Conservation (phyloP, 164 flowering plant genomes). For the Saururus chinensis region DNA sequence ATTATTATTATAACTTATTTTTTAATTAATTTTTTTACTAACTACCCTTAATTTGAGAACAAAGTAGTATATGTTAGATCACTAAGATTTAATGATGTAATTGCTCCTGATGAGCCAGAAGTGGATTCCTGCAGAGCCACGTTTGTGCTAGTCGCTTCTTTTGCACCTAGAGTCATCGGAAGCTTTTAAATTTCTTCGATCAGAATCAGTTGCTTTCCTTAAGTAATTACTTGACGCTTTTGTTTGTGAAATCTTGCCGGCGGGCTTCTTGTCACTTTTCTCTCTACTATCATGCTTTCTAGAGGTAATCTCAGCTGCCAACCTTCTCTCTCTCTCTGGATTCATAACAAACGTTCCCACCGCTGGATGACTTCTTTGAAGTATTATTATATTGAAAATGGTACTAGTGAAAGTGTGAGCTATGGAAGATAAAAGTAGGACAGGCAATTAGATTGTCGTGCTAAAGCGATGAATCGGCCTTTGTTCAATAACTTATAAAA, state of each 20-base stretch:
- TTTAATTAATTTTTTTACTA: no score
- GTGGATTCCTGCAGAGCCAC: not conserved
- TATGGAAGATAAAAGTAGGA: no score
- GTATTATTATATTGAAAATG: not conserved
- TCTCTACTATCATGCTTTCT: not conserved
- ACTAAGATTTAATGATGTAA: no score
- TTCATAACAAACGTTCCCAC: slow-evolving; percentile 9
- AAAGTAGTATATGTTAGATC: no score
- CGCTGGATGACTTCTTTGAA: slow-evolving; percentile 18
- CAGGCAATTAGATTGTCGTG: no score
- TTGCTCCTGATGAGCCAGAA: not conserved
- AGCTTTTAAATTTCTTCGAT: not conserved
- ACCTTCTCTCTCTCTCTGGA: slow-evolving; percentile 10
- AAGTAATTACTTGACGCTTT: not conserved
- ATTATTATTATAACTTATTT: no score
- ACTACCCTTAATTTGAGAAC: no score
- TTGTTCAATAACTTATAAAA: no score
- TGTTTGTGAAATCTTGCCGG: not conserved
- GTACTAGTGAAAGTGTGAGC: not conserved
- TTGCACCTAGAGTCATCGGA: not conserved
- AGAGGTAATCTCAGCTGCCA: slow-evolving; percentile 7
- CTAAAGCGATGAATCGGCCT: no score
- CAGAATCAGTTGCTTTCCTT: not conserved
- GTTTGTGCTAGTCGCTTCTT: not conserved
- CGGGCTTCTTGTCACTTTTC: not conserved